Base-by-base conservation (phyloP, 805 yeast species). In the Cyberlindnera lachancei region DNA sequence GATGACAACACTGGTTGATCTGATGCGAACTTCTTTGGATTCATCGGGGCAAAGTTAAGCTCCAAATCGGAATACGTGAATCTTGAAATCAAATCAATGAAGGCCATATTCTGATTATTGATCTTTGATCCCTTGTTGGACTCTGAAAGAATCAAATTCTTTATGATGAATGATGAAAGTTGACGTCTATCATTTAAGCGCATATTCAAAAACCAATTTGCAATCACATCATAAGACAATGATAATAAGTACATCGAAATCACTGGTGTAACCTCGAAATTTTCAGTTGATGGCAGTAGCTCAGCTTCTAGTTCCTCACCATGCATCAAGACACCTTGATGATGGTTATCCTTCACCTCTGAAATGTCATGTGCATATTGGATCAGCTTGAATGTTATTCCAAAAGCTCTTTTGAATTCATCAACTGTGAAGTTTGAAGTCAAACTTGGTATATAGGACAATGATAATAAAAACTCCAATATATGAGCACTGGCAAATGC, bases 381-480 rank as follows among this genome's bases (percentile, higher is more conserved):
- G 34, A 85, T 79, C 45, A 77, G 79, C 45, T 79, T 78, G 60
- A 86, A 82, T 1, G 87, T 79, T 51, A 86, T 81, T 2, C 83
- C 95, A 60, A 86, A 83, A 3, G 85, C 84, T 29, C 87, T 64
- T 46, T 77, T 79, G 52, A 68, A 80, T 45, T 86, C 95, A 30
- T 82, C 92, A 14, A 68, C 66, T 4, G 83, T 80, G 50, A 85
- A 79, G 45, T 79, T 79, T 1, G 84, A 68, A 1, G 83, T 75
- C 36, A 85, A 55, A 2, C 72, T 55, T 0, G 90, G 87, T 25
- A 80, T 65, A 34, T 79, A 68, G 0, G 83, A 68, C 24, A 87
- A 56, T 1, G 85, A 70, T 39, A 76, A 54, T 34, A 86, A 58
- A 42, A 87, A 81, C 48, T 86, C 95, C 37, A 87, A 56, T 20